Percentiles rank a stretch among this genome's conserved stretches.
These are phyloP conservation scores for Leptographium procerum DNA, from an alignment of 2,329 filamentous ascomycete genomes.

Conservation along the genomic window DNA sequence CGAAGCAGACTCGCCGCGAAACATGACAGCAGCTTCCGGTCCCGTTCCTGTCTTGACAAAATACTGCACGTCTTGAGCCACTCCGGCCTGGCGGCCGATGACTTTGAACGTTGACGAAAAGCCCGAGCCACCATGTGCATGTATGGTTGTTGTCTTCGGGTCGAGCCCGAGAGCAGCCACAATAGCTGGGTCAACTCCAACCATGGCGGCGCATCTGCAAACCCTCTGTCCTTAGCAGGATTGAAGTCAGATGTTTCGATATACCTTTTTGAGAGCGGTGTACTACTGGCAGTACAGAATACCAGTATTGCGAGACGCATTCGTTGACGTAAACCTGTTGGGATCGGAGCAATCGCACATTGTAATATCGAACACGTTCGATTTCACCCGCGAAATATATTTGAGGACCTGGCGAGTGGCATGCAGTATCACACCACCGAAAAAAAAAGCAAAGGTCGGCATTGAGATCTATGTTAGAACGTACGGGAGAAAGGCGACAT, in stretches of 20 bases:
- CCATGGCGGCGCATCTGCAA: neutral
- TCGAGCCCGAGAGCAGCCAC: slow-evolving; percentile 49
- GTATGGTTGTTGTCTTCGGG: slow-evolving; percentile 39
- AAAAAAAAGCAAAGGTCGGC: neutral
- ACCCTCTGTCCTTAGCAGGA: too few species aligned
- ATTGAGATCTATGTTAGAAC: neutral
- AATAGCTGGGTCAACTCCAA: slow-evolving; percentile 50
- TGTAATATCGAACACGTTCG: too few species aligned
- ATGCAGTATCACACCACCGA: neutral
- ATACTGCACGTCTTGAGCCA: slow-evolving; percentile 26
- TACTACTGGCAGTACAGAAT: too few species aligned
- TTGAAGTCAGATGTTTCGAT: neutral
- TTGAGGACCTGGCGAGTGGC: too few species aligned
- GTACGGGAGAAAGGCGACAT: neutral
- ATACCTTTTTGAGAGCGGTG: too few species aligned
- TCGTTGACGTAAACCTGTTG: too few species aligned
- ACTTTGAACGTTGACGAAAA: slow-evolving; percentile 51
- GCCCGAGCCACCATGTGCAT: slow-evolving; percentile 53
- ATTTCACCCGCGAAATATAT: too few species aligned
- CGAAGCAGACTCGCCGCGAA: slow-evolving; percentile 68
- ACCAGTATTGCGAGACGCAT: too few species aligned
- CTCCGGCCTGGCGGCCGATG: slow-evolving; percentile 13
- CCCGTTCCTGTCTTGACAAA: slow-evolving; percentile 65
- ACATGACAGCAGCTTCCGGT: slow-evolving; percentile 53
- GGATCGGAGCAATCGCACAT: too few species aligned